phyloP scores from a whole-genome alignment of 257 asterid genomes.

The Solanum ossicruentum region DNA sequence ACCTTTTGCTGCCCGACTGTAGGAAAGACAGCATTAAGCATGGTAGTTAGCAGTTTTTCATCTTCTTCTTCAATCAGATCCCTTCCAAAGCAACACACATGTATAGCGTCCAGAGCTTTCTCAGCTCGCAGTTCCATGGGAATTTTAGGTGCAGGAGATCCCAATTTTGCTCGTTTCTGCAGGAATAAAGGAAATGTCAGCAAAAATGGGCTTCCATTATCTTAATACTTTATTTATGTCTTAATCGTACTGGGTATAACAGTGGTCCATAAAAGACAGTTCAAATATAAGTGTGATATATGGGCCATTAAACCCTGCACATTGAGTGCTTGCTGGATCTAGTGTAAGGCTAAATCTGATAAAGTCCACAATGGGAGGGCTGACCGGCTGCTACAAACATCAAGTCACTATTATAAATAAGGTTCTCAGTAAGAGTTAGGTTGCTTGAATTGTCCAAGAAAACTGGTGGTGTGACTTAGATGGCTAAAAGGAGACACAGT shows the following conservation, averaged over 20 bases:
- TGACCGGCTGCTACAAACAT: neutral
- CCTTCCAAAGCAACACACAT: conserved; percentile 63
- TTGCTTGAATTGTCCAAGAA: neutral
- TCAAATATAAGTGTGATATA: neutral
- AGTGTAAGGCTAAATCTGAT: neutral
- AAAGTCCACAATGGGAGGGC: neutral
- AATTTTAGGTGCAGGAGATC: conserved; percentile 35
- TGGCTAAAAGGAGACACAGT: neutral
- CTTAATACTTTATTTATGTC: neutral
- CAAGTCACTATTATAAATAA: neutral
- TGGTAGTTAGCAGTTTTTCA: conserved; percentile 33
- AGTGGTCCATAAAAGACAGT: neutral
- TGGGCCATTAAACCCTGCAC: neutral
- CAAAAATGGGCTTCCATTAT: neutral
- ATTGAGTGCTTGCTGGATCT: neutral
- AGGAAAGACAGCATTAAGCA: conserved; percentile 72
- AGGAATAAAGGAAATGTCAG: neutral
- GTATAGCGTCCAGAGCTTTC: conserved; percentile 85
- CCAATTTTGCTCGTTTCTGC: conserved; percentile 57
- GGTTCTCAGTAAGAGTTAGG: neutral
- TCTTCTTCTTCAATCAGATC: conserved; percentile 70
- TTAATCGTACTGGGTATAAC: neutral
- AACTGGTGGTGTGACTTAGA: neutral
- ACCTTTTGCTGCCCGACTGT: conserved; percentile 33
- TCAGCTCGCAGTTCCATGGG: conserved; percentile 83